These are phyloP conservation scores for Coemansia sp. DNA, from an alignment of 192 early-diverging fungal species.

Conservation along the genomic window DNA sequence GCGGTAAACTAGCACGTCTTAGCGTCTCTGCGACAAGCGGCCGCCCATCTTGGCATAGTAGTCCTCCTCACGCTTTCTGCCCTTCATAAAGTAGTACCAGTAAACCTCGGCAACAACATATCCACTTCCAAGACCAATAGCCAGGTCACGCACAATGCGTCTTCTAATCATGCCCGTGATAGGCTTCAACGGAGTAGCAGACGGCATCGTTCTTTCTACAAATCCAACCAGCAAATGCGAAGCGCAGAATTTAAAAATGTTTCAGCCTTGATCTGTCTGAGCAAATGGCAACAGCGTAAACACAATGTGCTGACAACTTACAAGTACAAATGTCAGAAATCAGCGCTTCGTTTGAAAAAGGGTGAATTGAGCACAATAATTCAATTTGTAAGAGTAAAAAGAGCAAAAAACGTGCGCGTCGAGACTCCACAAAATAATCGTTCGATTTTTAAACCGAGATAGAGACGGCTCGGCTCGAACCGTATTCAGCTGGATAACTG, in stretches of 20 bases:
- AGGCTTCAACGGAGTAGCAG: constrained; percentile 56
- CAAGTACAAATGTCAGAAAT: background rate
- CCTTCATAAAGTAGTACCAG: constrained; percentile 53
- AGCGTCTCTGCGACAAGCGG: constrained; percentile 40
- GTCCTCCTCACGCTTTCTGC: constrained; percentile 38
- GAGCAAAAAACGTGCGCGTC: background rate
- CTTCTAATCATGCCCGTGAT: constrained; percentile 49
- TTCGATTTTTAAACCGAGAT: background rate
- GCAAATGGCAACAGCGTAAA: background rate
- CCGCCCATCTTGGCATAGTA: constrained; percentile 51
- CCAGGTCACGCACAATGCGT: constrained; percentile 51
- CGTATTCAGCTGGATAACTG: background rate
- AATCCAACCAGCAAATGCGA: background rate
- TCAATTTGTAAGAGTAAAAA: background rate
- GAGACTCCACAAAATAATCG: background rate
- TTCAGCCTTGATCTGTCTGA: background rate
- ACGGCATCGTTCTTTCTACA: constrained; percentile 36
- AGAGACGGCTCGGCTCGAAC: background rate
- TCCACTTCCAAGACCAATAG: constrained; percentile 43
- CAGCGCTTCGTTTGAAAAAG: background rate
- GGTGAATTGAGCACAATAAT: background rate
- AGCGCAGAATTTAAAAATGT: background rate
- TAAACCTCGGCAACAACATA: constrained; percentile 35
- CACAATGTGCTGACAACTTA: background rate
- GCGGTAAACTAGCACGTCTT: background rate